A percentile compares a stretch with the other conserved stretches of the same genome.
These are phyloP conservation scores for Trichoderma sp. DNA, from an alignment of 2,329 filamentous ascomycete species.

Conservation along the genomic window DNA sequence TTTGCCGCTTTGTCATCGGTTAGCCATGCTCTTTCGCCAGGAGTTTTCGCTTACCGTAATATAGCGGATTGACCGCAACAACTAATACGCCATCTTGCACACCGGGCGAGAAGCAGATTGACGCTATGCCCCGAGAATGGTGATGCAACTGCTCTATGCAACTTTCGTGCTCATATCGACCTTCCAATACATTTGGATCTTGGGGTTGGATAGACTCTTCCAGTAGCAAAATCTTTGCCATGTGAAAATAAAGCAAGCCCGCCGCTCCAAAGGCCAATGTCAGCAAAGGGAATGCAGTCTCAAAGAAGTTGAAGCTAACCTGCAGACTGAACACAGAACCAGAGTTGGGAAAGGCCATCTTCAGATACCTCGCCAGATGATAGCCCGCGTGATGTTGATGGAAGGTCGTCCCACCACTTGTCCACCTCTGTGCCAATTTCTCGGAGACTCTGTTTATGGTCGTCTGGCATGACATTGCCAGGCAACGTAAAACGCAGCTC, in stretches of 20 bases:
- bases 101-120: neutral
- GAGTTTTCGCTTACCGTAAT: neutral
- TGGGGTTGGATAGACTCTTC: neutral
- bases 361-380: neutral
- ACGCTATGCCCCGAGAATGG: neutral
- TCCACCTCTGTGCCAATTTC: neutral
- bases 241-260: neutral
- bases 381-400: neutral
- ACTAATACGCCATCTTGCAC: neutral
- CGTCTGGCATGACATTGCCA: neutral
- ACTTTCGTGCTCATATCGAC: neutral
- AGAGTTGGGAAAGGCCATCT: neutral
- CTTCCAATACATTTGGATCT: neutral
- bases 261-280: neutral
- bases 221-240: neutral
- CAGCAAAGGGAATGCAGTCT: neutral
- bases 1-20: neutral
- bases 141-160: neutral
- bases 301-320: neutral
- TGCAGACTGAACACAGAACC: neutral
- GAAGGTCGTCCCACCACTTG: neutral
- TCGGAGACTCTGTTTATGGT: neutral
- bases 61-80: neutral
- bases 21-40: neutral
- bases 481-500: neutral